Evolutionary conservation across 2,329 filamentous ascomycete genomes (phyloP).

Genomic region (Pseudogymnoascus pannorum): DNA sequence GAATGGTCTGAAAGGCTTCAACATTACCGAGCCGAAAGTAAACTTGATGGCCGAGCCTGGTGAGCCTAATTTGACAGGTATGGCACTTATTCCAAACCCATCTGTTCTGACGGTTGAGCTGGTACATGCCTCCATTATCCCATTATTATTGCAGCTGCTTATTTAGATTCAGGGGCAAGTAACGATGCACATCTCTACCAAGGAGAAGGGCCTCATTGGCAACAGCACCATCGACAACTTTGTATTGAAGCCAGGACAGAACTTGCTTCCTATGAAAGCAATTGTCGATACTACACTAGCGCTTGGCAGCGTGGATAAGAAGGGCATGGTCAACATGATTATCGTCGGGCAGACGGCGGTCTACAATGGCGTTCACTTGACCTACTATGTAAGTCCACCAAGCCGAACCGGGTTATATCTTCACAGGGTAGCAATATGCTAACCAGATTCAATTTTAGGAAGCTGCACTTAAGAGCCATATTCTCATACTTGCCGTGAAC

Average conservation of each 20-base stretch:
- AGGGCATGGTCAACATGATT: slow-evolving; percentile 43
- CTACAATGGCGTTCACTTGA: slow-evolving; percentile 41
- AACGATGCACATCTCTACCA: slow-evolving; percentile 41
- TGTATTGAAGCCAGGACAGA: slow-evolving; percentile 45
- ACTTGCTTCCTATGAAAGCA: slow-evolving; percentile 42
- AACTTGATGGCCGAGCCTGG: slow-evolving; percentile 32
- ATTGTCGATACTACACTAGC: slow-evolving; percentile 36
- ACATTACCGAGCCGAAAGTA: slow-evolving; percentile 41
- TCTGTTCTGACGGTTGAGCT: slow-evolving; percentile 48
- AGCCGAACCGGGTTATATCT: not conserved
- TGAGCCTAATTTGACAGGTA: slow-evolving; percentile 47
- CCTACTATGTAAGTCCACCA: slow-evolving; percentile 38
- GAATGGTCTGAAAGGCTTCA: slow-evolving; percentile 47
- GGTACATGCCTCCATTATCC: slow-evolving; percentile 24
- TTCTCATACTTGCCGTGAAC: slow-evolving; percentile 39
- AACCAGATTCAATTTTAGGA: slow-evolving; percentile 20
- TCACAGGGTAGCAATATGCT: not conserved
- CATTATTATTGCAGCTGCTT: slow-evolving; percentile 1
- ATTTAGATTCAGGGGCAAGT: slow-evolving; percentile 41
- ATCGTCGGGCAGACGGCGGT: slow-evolving; percentile 43
- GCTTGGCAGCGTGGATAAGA: slow-evolving; percentile 27
- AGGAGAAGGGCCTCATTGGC: slow-evolving; percentile 38
- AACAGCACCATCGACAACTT: slow-evolving; percentile 43
- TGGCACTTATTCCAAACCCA: slow-evolving; percentile 51
- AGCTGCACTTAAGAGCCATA: slow-evolving; percentile 40